phyloP scores from a whole-genome alignment of 2,329 filamentous ascomycete genomes.

The Samsoniella hepiali region DNA sequence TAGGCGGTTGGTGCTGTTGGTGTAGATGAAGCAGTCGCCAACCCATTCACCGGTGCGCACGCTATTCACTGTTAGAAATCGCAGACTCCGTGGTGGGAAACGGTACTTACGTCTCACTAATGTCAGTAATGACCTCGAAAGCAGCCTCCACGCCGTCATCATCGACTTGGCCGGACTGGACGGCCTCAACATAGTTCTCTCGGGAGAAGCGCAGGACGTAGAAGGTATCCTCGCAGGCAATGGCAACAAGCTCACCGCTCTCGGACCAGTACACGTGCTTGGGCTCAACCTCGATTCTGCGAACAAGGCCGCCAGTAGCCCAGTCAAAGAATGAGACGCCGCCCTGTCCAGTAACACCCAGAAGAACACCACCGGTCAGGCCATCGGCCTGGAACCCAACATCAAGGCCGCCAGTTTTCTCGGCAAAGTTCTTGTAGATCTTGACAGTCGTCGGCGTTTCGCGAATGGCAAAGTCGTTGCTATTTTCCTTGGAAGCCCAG shows the following conservation, averaged over 20 bases:
- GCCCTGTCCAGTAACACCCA: slow-evolving; percentile 92
- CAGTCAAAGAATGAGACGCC: slow-evolving; percentile 97
- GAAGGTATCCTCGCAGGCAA: slow-evolving; percentile 92
- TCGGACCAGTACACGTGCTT: slow-evolving; percentile 94
- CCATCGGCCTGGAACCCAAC: slow-evolving; percentile 95
- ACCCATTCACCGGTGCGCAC: slow-evolving; percentile 97
- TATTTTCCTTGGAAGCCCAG: slow-evolving; percentile 96
- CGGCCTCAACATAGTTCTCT: slow-evolving; percentile 79
- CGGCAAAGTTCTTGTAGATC: slow-evolving; percentile 96
- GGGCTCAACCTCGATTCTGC: slow-evolving; percentile 81
- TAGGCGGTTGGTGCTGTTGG: slow-evolving; percentile 90
- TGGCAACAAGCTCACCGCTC: slow-evolving; percentile 84
- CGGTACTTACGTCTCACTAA: slow-evolving; percentile 71
- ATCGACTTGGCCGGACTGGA: slow-evolving; percentile 79
- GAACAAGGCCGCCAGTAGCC: slow-evolving; percentile 82
- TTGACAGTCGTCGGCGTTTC: slow-evolving; percentile 94
- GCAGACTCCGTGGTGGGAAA: fast-evolving
- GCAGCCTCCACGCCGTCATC: slow-evolving; percentile 91
- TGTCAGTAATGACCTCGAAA: slow-evolving; percentile 94
- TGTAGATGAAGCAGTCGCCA: slow-evolving; percentile 98
- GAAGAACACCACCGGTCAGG: slow-evolving; percentile 79
- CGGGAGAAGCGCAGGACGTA: slow-evolving; percentile 91
- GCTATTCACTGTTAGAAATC: slow-evolving; percentile 40
- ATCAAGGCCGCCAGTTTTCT: slow-evolving; percentile 83
- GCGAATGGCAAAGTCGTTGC: slow-evolving; percentile 96